Evolutionary conservation across 352 stramenopile species (phyloP).

Genomic region (Phytophthora fragariae): DNA sequence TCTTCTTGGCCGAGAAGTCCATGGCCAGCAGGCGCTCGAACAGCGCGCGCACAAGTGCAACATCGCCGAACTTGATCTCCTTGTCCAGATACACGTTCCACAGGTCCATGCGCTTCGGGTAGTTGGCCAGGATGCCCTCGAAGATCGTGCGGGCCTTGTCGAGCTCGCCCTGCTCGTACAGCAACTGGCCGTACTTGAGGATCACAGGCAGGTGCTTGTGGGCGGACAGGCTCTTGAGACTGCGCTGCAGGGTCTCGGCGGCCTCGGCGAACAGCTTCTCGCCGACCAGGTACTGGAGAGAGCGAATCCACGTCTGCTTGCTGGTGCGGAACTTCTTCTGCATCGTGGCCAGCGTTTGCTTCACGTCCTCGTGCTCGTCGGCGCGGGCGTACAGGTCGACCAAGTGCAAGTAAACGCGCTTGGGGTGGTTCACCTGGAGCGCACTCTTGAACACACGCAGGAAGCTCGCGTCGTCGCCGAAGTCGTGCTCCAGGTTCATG

Average conservation of each 20-base stretch:
- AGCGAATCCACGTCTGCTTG: constrained; percentile 90
- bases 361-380: constrained; percentile 71
- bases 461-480: constrained; percentile 92
- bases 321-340: constrained; percentile 94
- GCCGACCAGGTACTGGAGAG: constrained; percentile 89
- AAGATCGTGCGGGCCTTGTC: constrained; percentile 97
- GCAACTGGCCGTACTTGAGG: constrained; percentile 95
- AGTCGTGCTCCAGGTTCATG: constrained; percentile 97
- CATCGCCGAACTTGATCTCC: constrained; percentile 94
- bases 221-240: constrained; percentile 90
- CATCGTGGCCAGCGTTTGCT: constrained; percentile 83
- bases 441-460: constrained; percentile 92
- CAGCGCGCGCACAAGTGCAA: constrained; percentile 86
- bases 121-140: constrained; percentile 93
- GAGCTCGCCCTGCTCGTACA: constrained; percentile 94
- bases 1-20: constrained; percentile 97
- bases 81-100: constrained; percentile 98
- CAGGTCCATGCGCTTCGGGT: constrained; percentile 96
- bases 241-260: constrained; percentile 91
- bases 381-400: constrained; percentile 92
- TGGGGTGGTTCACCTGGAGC: constrained; percentile 94
- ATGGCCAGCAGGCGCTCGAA: constrained; percentile 94
- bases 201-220: constrained; percentile 97
- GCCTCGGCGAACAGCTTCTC: constrained; percentile 75
- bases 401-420: constrained; percentile 95